These are phyloP conservation scores for Russula sp. DNA, from an alignment of 768 basidiomycete genomes.

Conservation along the genomic window DNA sequence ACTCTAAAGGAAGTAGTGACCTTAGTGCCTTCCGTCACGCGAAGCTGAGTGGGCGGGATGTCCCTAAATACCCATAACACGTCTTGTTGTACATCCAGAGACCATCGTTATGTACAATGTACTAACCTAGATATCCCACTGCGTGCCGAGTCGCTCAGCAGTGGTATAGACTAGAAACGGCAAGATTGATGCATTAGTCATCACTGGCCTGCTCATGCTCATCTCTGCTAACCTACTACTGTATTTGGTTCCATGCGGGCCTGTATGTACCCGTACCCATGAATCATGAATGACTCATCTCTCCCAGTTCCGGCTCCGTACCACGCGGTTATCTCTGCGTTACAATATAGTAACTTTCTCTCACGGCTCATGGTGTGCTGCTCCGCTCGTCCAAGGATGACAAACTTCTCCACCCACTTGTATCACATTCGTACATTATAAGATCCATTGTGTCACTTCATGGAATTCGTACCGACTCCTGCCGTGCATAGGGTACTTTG, in stretches of 20 bases:
- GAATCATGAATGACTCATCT: constrained; percentile 1
- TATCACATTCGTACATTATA: not conserved
- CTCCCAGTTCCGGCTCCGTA: constrained; percentile 1
- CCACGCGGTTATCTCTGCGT: not conserved
- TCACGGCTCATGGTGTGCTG: not conserved
- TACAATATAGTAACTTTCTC: not conserved
- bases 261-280: not conserved
- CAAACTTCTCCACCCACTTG: not conserved
- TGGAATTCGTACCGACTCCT: constrained; percentile 75
- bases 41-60: not conserved
- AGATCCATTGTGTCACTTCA: constrained; percentile 25
- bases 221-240: too few species aligned
- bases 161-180: constrained; percentile 15
- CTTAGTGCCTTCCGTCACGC: not conserved
- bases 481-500: constrained; percentile 79
- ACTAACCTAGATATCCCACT: constrained; percentile 14
- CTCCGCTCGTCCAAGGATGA: not conserved
- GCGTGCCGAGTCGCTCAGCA: not conserved
- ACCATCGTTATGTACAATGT: constrained; percentile 5
- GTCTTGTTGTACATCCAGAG: not conserved
- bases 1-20: not conserved
- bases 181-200: not conserved
- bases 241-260: too few species aligned
- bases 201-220: not conserved
- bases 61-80: not conserved